Percentiles rank a stretch among this genome's conserved stretches.
Evolutionary conservation across 768 basidiomycete species (phyloP).

Genomic region (Suillus plorans): DNA sequence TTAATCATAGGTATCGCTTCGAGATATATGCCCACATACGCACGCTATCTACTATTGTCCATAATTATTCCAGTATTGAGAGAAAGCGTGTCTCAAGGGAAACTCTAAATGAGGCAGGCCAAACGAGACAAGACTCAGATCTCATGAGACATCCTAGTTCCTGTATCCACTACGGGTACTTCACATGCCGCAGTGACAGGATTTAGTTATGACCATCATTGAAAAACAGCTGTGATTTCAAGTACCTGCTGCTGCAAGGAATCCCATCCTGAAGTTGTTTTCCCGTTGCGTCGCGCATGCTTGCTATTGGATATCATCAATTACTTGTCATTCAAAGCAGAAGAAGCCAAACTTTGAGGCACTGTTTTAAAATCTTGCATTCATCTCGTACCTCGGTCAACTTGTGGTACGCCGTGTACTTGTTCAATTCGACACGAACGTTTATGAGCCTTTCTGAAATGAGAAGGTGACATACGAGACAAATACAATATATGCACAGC

Average conservation of each 20-base stretch:
- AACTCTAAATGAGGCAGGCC: background rate
- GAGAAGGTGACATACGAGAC: background rate
- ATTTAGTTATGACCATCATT: background rate
- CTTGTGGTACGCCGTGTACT: background rate
- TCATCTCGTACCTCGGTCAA: background rate
- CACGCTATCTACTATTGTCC: no score
- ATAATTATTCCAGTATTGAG: background rate
- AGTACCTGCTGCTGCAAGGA: background rate
- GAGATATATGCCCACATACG: background rate
- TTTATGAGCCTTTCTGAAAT: background rate
- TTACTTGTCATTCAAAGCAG: background rate
- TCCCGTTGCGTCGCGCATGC: background rate
- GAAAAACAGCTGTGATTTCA: background rate
- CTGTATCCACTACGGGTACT: background rate
- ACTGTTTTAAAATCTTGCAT: background rate
- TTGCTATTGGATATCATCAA: background rate
- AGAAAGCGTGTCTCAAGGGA: background rate
- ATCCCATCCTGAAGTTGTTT: background rate
- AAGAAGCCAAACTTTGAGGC: background rate
- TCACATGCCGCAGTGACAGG: background rate
- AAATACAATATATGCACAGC: background rate
- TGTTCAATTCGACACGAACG: background rate
- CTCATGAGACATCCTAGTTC: background rate
- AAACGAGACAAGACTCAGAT: background rate
- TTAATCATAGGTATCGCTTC: background rate